Base-by-base conservation (phyloP, 2,329 filamentous ascomycete genomes). In the Alternaria consortialis region DNA sequence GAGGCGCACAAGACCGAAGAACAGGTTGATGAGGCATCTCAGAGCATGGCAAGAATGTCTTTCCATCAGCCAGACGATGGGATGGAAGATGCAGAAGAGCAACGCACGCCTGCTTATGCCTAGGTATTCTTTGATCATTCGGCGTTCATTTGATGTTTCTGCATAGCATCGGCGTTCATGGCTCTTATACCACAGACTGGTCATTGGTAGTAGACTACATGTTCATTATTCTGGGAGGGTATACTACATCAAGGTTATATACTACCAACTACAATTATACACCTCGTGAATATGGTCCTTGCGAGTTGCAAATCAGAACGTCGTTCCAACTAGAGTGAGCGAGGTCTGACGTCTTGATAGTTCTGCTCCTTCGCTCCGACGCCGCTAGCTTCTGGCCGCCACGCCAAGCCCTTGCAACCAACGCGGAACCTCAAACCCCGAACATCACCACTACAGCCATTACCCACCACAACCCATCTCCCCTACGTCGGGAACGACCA, bases 101-200 rank as follows among this genome's bases (percentile, higher is more conserved):
- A 69, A 53, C 66, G 61, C 8, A 32, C 64, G 11, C 58, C 62
- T 20, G 39, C 64, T n/a, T 54, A 67, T 17, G 71, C 67, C 48
- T 73, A 63, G 20, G 15, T 34, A 53, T 25, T 20, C 25, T 50
- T 20, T 31, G 31, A 17, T 31, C 15, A 2, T 39, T 11, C 13
- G 20, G 36, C 47, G 47, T 39, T 39, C 8, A 53, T 15, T 15
- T 53, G 36, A 17, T 46, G 20, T 4, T 27, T 39, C 57, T 53
- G 69, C 68, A 72, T 71, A 67, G 69, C 65, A 65, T 13, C 47
- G 68, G 69, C 65, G 69, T 69, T 59, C 9, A 9, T 34, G 56
- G 13, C 6, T 50, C 27, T 47, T 32, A 56, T 42, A 32, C 44
- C 27, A 25, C 48, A 58, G 9, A 53, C 32, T 27, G 27, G 46